These are phyloP conservation scores for Diversispora eburnea DNA, from an alignment of 192 early-diverging fungal genomes.

Conservation along the genomic window DNA sequence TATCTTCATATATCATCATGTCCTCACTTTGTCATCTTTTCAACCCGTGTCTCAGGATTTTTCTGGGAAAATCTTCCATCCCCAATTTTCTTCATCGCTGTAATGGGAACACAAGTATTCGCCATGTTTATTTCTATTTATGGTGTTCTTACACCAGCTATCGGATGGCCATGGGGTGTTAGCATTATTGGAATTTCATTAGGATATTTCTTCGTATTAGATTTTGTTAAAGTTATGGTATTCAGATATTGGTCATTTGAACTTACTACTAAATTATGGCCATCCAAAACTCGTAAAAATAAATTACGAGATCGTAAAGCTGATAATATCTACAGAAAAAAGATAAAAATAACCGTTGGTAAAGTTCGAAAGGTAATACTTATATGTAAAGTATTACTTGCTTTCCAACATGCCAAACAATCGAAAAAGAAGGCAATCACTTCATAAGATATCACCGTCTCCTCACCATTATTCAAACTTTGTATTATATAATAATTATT, in stretches of 20 bases:
- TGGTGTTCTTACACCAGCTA: slow-evolving; percentile 60
- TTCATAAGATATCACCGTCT: too few species aligned
- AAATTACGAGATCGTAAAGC: slow-evolving; percentile 57
- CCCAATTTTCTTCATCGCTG: slow-evolving; percentile 72
- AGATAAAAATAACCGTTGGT: slow-evolving; percentile 42
- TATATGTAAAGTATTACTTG: slow-evolving; percentile 36
- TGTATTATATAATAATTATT: too few species aligned
- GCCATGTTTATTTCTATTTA: slow-evolving; percentile 80
- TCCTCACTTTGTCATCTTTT: slow-evolving; percentile 95
- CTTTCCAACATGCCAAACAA: slow-evolving; percentile 16
- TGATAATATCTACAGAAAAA: slow-evolving; percentile 45
- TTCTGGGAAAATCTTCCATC: slow-evolving; percentile 87
- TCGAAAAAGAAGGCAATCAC: neutral
- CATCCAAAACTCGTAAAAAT: slow-evolving; percentile 56
- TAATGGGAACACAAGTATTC: slow-evolving; percentile 87
- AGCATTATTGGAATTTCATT: slow-evolving; percentile 71
- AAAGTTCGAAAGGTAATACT: slow-evolving; percentile 42
- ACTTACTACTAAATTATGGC: slow-evolving; percentile 81
- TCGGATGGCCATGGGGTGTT: slow-evolving; percentile 74
- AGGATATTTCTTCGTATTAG: slow-evolving; percentile 79
- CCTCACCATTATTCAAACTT: too few species aligned
- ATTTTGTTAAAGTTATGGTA: slow-evolving; percentile 87
- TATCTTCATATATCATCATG: slow-evolving; percentile 89
- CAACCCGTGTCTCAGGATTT: slow-evolving; percentile 78
- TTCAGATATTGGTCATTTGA: slow-evolving; percentile 88